A percentile compares a stretch with the other conserved stretches of the same genome.
These are phyloP conservation scores for Ascoidea asiatica DNA, from an alignment of 805 yeast species.

Conservation along the genomic window DNA sequence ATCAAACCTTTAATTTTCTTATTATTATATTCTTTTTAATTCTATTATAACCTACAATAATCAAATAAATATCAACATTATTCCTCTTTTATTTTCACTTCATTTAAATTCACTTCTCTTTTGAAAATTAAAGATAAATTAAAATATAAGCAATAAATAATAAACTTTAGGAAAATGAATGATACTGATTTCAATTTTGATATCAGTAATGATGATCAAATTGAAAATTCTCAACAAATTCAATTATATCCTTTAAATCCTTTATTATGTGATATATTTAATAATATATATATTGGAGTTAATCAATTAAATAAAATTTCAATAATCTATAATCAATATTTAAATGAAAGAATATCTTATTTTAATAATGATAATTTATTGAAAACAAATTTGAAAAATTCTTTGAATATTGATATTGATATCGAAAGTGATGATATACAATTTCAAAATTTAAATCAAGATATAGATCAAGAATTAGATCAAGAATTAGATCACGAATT, in stretches of 20 bases:
- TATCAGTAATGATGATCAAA: too few relatives aligned
- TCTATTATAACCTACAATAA: too few relatives aligned
- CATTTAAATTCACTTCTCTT: too few relatives aligned
- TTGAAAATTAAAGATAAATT: too few relatives aligned
- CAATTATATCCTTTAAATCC: conserved; percentile 1
- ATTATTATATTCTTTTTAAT: too few relatives aligned
- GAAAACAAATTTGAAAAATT: too few relatives aligned
- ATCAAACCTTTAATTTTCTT: too few relatives aligned
- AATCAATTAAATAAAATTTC: background rate
- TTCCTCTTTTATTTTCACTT: too few relatives aligned
- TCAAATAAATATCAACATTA: too few relatives aligned
- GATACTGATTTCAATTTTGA: background rate
- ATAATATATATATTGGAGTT: background rate
- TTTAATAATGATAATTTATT: background rate
- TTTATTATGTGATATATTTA: background rate
- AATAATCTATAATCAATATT: background rate
- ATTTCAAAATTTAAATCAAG: background rate
- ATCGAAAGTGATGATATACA: background rate
- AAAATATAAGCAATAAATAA: too few relatives aligned
- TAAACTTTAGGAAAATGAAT: too few relatives aligned
- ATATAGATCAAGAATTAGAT: background rate
- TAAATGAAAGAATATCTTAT: background rate
- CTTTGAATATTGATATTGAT: background rate
- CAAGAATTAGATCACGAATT: background rate
- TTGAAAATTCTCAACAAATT: too few relatives aligned